A percentile compares a stretch with the other conserved stretches of the same genome.
Conservation (phyloP, 768 basidiomycete genomes). For the Pulveroboletus sp. region DNA sequence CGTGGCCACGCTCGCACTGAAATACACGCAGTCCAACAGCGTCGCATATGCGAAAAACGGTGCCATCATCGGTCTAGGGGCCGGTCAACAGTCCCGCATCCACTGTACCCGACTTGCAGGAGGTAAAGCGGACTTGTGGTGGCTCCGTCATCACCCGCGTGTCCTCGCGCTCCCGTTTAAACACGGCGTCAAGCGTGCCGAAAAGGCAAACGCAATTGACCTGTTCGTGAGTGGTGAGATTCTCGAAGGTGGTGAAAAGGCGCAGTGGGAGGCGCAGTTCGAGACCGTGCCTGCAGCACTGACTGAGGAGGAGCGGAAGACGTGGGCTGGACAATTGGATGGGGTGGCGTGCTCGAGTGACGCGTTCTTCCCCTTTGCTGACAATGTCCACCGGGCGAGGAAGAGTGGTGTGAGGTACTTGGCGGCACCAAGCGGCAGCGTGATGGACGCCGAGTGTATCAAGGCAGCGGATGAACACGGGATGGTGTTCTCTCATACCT, state of each 20-base stretch:
- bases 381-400: conserved; percentile 91
- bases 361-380: conserved; percentile 99
- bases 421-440: conserved; percentile 88
- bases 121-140: conserved; percentile 98
- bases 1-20: conserved; percentile 93
- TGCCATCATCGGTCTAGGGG: conserved; percentile 92
- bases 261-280: conserved; percentile 89
- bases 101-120: conserved; percentile 99
- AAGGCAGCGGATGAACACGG: conserved; percentile 92
- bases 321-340: conserved; percentile 71
- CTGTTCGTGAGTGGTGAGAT: conserved; percentile 90
- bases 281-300: conserved; percentile 67
- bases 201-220: conserved; percentile 98
- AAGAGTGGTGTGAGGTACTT: conserved; percentile 92
- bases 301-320: conserved; percentile 64
- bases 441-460: conserved; percentile 97
- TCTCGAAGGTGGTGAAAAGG: conserved; percentile 85
- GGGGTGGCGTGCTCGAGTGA: conserved; percentile 94
- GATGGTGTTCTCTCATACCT: conserved; percentile 90
- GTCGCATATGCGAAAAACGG: conserved; percentile 94
- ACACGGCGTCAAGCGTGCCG: conserved; percentile 95
- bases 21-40: conserved; percentile 99
- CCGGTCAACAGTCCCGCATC: conserved; percentile 97
- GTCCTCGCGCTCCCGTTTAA: conserved; percentile 94
- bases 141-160: conserved; percentile 95